These are phyloP conservation scores for Xylaria sp. DNA, from an alignment of 2,329 filamentous ascomycete genomes.

Conservation along the genomic window DNA sequence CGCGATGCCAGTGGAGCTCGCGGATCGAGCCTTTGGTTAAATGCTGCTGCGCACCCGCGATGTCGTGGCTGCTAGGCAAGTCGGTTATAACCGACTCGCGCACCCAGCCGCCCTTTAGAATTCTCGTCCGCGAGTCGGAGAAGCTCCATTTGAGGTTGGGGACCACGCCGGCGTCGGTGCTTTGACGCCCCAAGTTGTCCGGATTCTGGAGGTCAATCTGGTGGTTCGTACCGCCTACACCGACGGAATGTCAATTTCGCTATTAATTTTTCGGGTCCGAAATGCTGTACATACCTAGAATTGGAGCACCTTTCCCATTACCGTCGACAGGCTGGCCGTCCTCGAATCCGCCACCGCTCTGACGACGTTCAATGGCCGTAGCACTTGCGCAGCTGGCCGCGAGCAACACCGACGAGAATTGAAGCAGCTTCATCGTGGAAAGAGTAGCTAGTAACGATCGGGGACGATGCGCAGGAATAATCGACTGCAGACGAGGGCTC, in stretches of 20 bases:
- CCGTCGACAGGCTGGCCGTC: constrained; percentile 62
- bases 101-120: constrained; percentile 69
- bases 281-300: constrained; percentile 54
- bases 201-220: constrained; percentile 67
- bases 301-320: constrained; percentile 62
- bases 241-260: constrained; percentile 3
- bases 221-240: constrained; percentile 66
- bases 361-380: constrained; percentile 34
- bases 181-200: constrained; percentile 64
- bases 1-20: constrained; percentile 70
- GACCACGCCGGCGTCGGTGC: constrained; percentile 67
- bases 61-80: constrained; percentile 67
- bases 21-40: constrained; percentile 68
- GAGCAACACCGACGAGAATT: constrained; percentile 30
- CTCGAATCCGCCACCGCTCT: constrained; percentile 46
- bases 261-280: no score
- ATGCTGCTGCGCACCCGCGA: constrained; percentile 72
- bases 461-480: not conserved
- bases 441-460: not conserved
- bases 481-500: not conserved
- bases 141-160: constrained; percentile 74
- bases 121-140: constrained; percentile 67
- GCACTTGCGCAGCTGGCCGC: constrained; percentile 27
- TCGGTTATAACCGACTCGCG: constrained; percentile 71
- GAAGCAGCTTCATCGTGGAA: constrained; percentile 31